Evolutionary conservation across 495 filamentous ascomycete species (phyloP).

Genomic region (Hyaloscypha hepaticicola): DNA sequence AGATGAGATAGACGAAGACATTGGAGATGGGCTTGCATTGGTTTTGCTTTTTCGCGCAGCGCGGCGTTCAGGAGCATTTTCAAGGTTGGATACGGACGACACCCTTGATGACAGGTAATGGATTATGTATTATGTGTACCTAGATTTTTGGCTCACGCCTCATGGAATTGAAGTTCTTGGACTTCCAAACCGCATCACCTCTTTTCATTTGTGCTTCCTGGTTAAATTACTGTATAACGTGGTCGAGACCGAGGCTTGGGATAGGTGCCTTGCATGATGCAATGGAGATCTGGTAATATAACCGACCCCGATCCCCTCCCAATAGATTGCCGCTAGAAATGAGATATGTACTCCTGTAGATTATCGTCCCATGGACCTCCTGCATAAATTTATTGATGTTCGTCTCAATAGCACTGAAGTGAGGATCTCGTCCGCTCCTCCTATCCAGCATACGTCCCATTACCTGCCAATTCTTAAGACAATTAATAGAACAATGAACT

Average conservation of each 20-base stretch:
- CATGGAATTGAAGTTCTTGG: background rate
- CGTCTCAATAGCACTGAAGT: background rate
- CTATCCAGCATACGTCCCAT: background rate
- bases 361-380: background rate
- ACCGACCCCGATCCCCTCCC: background rate
- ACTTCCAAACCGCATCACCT: background rate
- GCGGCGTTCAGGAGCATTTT: conserved; percentile 7
- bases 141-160: background rate
- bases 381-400: background rate
- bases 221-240: background rate
- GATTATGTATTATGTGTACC: background rate
- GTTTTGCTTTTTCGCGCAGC: conserved; percentile 3
- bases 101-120: background rate
- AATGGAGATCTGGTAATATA: conserved; percentile 2
- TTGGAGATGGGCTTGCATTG: background rate
- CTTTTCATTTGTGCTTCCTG: background rate
- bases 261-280: conserved; percentile 4
- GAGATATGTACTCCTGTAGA: background rate
- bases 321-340: background rate
- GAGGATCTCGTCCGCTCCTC: background rate
- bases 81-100: background rate
- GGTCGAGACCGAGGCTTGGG: background rate
- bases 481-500: background rate
- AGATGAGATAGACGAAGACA: background rate
- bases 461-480: background rate